Evolutionary conservation across 495 filamentous ascomycete genomes (phyloP), one percentile per base, ranked within the genome.

Genomic region (Penicillium arizonense): DNA sequence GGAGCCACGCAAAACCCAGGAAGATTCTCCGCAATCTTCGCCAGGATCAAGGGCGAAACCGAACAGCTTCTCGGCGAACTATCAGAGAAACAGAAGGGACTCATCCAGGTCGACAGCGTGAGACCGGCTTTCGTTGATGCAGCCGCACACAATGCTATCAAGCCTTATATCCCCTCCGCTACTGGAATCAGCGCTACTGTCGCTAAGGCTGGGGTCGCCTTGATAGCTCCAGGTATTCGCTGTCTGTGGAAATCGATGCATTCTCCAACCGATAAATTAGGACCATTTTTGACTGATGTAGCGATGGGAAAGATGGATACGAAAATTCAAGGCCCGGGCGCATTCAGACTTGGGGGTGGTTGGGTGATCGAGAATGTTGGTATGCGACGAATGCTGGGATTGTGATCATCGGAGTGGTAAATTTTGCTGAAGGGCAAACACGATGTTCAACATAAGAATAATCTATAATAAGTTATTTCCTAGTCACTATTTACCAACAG

Each of bases 21-120:
- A 3, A 57, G 65, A 2, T 76, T 85, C 47, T 78, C 82, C 0
- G 66, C 81, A 18, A 61, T 83, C 21, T 87, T 82, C 50, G 83
- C 72, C 4, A 61, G 76, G 32, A 68, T 86, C 28, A 90, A 91
- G 63, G 87, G 87, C 1, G 71, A 82, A 51, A 71, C 79, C 13
- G 87, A 91, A 61, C 20, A 75, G 0, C 59, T 71, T 1, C 77
- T 90, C 1, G 66, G 77, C 14, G 57, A 64, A 0, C 62, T 84
- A 2, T 57, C 66, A n/a, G 66, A 73, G 32, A 68, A 75, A 14
- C 64, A 76, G 38, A 74, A 79, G 1, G 26, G 40, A 2, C 59
- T 61, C 16, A 69, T 85, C 44, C 70, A 72, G 12, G 69, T 77
- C 13, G 74, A 72, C 54, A 78, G 69, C 23, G 69, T 84, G 12